Evolutionary conservation across 257 asterid genomes (phyloP).

Genomic region (Scutellaria barbata): DNA sequence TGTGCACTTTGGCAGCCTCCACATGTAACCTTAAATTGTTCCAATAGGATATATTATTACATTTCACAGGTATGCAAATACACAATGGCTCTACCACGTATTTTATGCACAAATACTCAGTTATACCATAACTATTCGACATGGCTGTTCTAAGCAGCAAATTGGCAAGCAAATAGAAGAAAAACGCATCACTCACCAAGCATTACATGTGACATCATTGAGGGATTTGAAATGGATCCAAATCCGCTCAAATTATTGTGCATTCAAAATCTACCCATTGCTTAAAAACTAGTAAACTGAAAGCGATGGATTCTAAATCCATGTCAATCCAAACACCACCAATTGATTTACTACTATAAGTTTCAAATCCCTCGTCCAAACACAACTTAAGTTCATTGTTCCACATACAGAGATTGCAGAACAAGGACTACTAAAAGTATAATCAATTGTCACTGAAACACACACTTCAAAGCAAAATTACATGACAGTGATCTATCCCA

Average conservation of each 20-base stretch:
- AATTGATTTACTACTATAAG: too few species aligned
- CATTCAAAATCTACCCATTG: too few species aligned
- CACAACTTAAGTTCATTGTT: not conserved
- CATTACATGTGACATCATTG: slow-evolving; percentile 3
- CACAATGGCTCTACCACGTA: not conserved
- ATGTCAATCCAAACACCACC: too few species aligned
- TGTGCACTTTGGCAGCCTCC: slow-evolving; percentile 99
- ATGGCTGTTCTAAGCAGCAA: slow-evolving; percentile 12
- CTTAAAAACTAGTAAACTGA: too few species aligned
- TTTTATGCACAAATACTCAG: not conserved
- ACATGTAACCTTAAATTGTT: slow-evolving; percentile 79
- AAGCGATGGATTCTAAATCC: too few species aligned
- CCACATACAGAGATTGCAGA: not conserved
- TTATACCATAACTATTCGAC: slow-evolving; percentile 11
- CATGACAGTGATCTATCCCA: not conserved
- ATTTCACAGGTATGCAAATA: slow-evolving; percentile 12
- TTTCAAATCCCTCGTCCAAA: too few species aligned
- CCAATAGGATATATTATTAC: slow-evolving; percentile 27
- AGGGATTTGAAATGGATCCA: too few species aligned
- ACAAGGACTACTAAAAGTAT: not conserved
- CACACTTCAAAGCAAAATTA: not conserved
- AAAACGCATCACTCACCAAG: slow-evolving; percentile 6
- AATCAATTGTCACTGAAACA: not conserved
- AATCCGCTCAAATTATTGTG: too few species aligned
- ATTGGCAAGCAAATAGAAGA: slow-evolving; percentile 4